Percentiles rank a stretch among this genome's conserved stretches.
These are phyloP conservation scores for Mediolabrus comicus DNA, from an alignment of 108 stramenopile species.

Conservation along the genomic window DNA sequence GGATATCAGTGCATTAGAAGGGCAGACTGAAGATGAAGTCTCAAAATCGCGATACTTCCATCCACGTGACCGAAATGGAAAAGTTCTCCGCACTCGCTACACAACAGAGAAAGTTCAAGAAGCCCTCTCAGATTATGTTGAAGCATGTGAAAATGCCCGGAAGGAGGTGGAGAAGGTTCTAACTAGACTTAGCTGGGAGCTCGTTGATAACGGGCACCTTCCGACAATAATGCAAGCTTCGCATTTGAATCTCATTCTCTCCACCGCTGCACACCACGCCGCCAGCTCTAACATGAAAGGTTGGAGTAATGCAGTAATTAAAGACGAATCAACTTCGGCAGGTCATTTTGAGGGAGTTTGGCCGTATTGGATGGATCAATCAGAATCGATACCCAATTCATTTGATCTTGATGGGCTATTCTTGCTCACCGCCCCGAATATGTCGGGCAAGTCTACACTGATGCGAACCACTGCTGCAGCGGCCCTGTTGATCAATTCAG, in stretches of 20 bases:
- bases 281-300: conserved; percentile 61
- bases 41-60: conserved; percentile 54
- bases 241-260: conserved; percentile 78
- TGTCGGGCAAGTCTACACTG: conserved; percentile 93
- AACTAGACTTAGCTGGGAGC: conserved; percentile 43
- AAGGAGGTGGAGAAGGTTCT: conserved; percentile 56
- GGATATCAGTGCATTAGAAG: conserved; percentile 16
- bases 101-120: conserved; percentile 81
- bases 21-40: conserved; percentile 1
- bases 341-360: conserved; percentile 61
- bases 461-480: conserved; percentile 93
- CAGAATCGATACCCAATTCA: conserved; percentile 66
- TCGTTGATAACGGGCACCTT: conserved; percentile 69
- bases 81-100: conserved; percentile 71
- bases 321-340: conserved; percentile 39
- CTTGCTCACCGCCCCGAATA: conserved; percentile 96
- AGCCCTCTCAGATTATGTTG: conserved; percentile 72
- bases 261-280: conserved; percentile 75
- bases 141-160: conserved; percentile 58
- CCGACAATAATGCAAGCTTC: conserved; percentile 74
- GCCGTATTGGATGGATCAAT: conserved; percentile 88
- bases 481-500: conserved; percentile 80
- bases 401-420: conserved; percentile 76
- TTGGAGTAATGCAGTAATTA: conserved; percentile 61
- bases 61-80: conserved; percentile 87